Evolutionary conservation across 805 yeast species (phyloP).

Genomic region (Wickerhamiella slavikovae): DNA sequence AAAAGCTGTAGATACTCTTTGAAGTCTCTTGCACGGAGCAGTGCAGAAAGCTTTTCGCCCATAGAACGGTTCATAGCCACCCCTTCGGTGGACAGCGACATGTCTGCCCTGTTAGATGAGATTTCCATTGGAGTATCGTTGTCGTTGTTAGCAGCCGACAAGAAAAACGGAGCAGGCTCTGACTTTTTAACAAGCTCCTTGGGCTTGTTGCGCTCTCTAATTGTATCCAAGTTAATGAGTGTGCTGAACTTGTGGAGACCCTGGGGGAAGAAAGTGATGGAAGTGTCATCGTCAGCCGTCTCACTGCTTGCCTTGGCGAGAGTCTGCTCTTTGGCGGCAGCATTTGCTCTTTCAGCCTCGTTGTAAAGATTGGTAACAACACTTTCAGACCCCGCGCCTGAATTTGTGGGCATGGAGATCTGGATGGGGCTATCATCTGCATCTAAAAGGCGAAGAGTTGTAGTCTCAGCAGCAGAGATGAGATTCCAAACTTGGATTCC

Average conservation of each 20-base stretch:
- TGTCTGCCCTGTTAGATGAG: background rate
- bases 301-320: slow-evolving; percentile 15
- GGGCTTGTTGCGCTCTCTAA: slow-evolving; percentile 76
- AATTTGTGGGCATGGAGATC: slow-evolving; percentile 47
- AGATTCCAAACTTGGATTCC: slow-evolving; percentile 91
- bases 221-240: slow-evolving; percentile 59
- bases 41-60: slow-evolving; percentile 4
- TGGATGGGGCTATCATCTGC: slow-evolving; percentile 33
- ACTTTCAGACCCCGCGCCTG: slow-evolving; percentile 58
- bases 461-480: slow-evolving; percentile 58
- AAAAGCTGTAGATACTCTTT: slow-evolving; percentile 33
- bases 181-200: slow-evolving; percentile 74
- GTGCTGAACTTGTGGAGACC: slow-evolving; percentile 56
- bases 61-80: background rate
- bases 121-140: background rate
- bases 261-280: slow-evolving; percentile 34
- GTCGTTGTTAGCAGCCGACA: slow-evolving; percentile 13
- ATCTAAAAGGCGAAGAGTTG: slow-evolving; percentile 47
- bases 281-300: slow-evolving; percentile 19
- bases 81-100: too few species aligned
- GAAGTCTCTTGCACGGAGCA: slow-evolving; percentile 17
- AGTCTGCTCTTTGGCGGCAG: slow-evolving; percentile 28
- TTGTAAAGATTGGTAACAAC: slow-evolving; percentile 61
- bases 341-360: too few species aligned
- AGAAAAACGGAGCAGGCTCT: slow-evolving; percentile 62